Conservation (phyloP, 139 green algal genomes). For the Dunaliella sp. region DNA sequence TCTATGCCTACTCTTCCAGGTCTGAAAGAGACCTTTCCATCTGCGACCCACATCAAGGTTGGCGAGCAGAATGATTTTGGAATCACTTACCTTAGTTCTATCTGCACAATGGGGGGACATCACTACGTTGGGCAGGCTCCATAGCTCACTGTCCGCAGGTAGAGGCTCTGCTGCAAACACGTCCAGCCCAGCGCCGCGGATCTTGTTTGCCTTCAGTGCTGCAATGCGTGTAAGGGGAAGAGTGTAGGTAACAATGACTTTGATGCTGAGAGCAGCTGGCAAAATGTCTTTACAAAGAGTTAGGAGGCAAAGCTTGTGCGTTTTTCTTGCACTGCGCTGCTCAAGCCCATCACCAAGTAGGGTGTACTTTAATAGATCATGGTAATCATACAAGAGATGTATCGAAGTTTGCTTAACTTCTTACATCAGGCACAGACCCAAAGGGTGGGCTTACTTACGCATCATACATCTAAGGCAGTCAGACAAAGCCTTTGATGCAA, state of each 20-base stretch:
- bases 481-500: too few species aligned
- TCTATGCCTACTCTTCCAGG: too few species aligned
- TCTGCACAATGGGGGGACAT: constrained; percentile 76
- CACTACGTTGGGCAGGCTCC: constrained; percentile 71
- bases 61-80: too few species aligned
- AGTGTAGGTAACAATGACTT: background rate
- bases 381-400: too few species aligned
- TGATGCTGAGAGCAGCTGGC: background rate
- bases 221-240: background rate
- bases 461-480: too few species aligned
- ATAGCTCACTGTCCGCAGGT: constrained; percentile 63
- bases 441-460: too few species aligned
- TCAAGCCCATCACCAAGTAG: too few species aligned
- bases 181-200: constrained; percentile 76
- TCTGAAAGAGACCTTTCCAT: constrained; percentile 37
- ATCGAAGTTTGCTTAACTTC: too few species aligned
- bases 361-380: too few species aligned
- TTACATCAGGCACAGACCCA: too few species aligned
- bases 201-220: constrained; percentile 58
- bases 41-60: too few species aligned
- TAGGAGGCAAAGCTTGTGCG: background rate
- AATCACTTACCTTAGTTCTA: constrained; percentile 44
- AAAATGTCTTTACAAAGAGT: background rate
- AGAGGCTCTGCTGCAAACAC: constrained; percentile 79
- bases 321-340: too few species aligned